Conservation (phyloP, 306 rosid genomes). For the Vicia villosa region DNA sequence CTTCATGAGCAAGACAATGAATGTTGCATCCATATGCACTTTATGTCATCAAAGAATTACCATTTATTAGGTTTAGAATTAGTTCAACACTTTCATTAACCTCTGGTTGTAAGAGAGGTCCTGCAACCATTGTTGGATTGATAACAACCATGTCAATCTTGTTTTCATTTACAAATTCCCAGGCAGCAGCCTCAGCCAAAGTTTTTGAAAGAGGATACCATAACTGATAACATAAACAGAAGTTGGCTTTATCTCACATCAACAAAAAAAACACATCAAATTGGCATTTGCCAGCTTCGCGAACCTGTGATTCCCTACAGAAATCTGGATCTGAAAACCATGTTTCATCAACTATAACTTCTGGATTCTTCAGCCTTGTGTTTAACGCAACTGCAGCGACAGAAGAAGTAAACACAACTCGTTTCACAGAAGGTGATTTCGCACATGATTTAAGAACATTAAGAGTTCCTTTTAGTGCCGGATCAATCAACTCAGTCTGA, state of each 20-base stretch:
- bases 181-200: constrained; percentile 88
- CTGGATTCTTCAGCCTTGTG: constrained; percentile 37
- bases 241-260: neutral
- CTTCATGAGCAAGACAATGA: no score
- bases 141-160: constrained; percentile 70
- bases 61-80: constrained; percentile 56
- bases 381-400: constrained; percentile 9
- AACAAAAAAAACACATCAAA: no score
- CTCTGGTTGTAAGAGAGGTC: constrained; percentile 79
- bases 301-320: constrained; percentile 40
- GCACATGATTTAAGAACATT: constrained; percentile 55
- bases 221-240: constrained; percentile 43
- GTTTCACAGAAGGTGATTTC: constrained; percentile 42
- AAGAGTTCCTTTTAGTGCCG: constrained; percentile 54
- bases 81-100: constrained; percentile 66
- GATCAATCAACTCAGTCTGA: constrained; percentile 52
- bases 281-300: neutral
- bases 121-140: constrained; percentile 74
- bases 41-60: constrained; percentile 37
- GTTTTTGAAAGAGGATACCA: constrained; percentile 86
- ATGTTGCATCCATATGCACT: no score
- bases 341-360: constrained; percentile 45
- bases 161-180: constrained; percentile 79
- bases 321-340: constrained; percentile 48
- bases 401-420: constrained; percentile 52